phyloP scores from a whole-genome alignment of 2,329 filamentous ascomycete genomes.

The Blastomyces gilchristii region DNA sequence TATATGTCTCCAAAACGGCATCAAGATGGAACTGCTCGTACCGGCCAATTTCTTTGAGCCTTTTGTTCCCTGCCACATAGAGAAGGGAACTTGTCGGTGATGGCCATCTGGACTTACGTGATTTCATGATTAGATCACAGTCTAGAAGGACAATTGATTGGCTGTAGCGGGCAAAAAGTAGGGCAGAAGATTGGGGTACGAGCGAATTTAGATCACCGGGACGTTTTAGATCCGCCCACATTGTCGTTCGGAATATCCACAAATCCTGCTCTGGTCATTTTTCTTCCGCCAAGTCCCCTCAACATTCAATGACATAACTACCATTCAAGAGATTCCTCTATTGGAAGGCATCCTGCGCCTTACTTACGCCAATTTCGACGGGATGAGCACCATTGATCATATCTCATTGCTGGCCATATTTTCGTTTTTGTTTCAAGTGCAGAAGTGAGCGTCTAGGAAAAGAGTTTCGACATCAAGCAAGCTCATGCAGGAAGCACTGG shows the following conservation, averaged over 20 bases:
- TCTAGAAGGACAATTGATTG: background rate
- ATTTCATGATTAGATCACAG: background rate
- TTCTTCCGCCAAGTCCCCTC: conserved; percentile 30
- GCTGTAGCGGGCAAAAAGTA: background rate
- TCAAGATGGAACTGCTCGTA: conserved; percentile 9
- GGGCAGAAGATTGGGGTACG: background rate
- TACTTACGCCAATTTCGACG: conserved; percentile 8
- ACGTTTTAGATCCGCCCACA: conserved; percentile 19
- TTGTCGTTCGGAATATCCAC: conserved; percentile 41
- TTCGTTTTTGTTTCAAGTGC: background rate
- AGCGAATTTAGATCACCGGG: background rate
- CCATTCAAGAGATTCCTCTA: background rate
- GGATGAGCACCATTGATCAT: background rate
- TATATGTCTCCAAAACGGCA: conserved; percentile 13
- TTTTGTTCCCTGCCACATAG: conserved; percentile 7
- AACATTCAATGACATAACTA: conserved; percentile 27
- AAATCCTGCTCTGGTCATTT: conserved; percentile 45
- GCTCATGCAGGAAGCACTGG: background rate
- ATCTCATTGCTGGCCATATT: background rate
- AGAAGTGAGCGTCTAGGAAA: background rate
- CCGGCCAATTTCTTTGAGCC: conserved; percentile 2
- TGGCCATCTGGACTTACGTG: conserved; percentile 22
- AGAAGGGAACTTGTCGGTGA: conserved; percentile 32
- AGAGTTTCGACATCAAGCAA: background rate
- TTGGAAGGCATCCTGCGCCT: background rate